Conservation (phyloP, 768 basidiomycete species). For the Lactarius psammicola region DNA sequence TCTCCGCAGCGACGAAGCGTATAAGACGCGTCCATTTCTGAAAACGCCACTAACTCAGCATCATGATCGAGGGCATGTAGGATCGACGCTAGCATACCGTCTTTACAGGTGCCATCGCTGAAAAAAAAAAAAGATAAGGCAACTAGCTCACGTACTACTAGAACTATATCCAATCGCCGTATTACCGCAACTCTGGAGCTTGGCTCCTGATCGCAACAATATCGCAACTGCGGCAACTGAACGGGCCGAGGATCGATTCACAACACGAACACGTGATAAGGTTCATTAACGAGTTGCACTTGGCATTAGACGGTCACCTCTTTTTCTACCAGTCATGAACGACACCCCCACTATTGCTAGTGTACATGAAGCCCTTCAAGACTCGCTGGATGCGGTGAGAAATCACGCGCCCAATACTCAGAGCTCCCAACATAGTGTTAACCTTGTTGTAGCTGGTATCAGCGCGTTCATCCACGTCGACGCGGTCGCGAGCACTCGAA, state of each 20-base stretch:
- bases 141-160: neutral
- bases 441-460: conserved; percentile 54
- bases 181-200: no score
- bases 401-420: neutral
- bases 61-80: no score
- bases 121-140: conserved; percentile 13
- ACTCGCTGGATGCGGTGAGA: conserved; percentile 68
- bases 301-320: neutral
- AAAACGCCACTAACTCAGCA: neutral
- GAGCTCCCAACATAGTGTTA: neutral
- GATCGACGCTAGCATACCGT: conserved; percentile 43
- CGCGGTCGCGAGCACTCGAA: conserved; percentile 54
- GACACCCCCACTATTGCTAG: neutral
- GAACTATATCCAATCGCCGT: neutral
- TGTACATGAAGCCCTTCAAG: conserved; percentile 52
- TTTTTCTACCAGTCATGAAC: conserved; percentile 8
- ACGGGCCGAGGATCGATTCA: no score
- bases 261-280: conserved; percentile 25
- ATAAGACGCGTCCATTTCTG: conserved; percentile 81
- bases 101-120: conserved; percentile 54
- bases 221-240: no score
- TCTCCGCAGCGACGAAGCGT: conserved; percentile 77
- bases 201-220: no score
- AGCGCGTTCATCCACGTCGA: conserved; percentile 50
- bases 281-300: neutral